These are phyloP conservation scores for Cytospora piceicola DNA, from an alignment of 2,329 filamentous ascomycete species.

Conservation along the genomic window DNA sequence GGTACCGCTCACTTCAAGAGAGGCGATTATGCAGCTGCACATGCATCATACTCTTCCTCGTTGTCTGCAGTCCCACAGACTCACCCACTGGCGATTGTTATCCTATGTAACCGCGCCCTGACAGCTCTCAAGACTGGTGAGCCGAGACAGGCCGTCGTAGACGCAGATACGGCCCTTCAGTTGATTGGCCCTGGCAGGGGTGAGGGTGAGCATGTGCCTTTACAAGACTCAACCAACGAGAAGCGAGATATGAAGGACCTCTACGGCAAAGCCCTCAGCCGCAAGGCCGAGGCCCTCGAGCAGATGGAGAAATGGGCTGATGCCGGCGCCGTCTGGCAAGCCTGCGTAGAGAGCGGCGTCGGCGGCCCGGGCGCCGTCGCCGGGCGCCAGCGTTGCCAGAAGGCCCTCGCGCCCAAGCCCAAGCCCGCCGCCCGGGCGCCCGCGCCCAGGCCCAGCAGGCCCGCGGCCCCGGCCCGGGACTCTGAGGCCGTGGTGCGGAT, in stretches of 20 bases:
- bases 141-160: slow-evolving; percentile 81
- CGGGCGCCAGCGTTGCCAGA: slow-evolving; percentile 87
- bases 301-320: slow-evolving; percentile 94
- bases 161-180: slow-evolving; percentile 78
- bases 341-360: slow-evolving; percentile 80
- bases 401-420: slow-evolving; percentile 75
- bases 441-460: slow-evolving; percentile 47
- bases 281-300: slow-evolving; percentile 94
- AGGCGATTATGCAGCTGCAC: slow-evolving; percentile 87
- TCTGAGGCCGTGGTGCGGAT: slow-evolving; percentile 82
- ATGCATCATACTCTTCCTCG: slow-evolving; percentile 79
- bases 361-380: slow-evolving; percentile 85
- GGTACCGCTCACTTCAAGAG: slow-evolving; percentile 92
- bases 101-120: slow-evolving; percentile 88
- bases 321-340: slow-evolving; percentile 77
- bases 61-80: slow-evolving; percentile 72
- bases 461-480: slow-evolving; percentile 54
- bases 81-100: slow-evolving; percentile 85
- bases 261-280: slow-evolving; percentile 89
- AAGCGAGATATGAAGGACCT: slow-evolving; percentile 89
- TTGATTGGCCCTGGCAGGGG: slow-evolving; percentile 82
- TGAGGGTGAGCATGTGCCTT: slow-evolving; percentile 76
- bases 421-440: slow-evolving; percentile 47
- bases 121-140: slow-evolving; percentile 91
- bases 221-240: slow-evolving; percentile 63